Conservation (phyloP, 306 rosid genomes). For the Elaeagnus macrophylla region DNA sequence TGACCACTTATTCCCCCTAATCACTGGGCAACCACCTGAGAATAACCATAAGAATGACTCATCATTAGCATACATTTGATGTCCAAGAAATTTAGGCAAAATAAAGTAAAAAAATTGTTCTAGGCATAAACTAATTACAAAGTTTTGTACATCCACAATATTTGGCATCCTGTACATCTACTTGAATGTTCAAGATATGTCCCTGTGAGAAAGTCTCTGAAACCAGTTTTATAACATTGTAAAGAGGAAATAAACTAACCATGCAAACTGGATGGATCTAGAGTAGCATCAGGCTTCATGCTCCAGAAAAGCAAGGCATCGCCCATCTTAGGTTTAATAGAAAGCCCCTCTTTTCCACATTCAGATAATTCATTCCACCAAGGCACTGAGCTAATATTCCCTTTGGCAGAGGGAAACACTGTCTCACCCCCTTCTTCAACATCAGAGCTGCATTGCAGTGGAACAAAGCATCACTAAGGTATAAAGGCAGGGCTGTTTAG, state of each 20-base stretch:
- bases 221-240: conserved; percentile 3
- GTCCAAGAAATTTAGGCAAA: not conserved
- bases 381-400: conserved; percentile 81
- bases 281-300: conserved; percentile 89
- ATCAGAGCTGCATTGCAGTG: conserved; percentile 59
- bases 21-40: conserved; percentile 98
- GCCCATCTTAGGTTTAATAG: conserved; percentile 88
- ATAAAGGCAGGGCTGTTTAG: conserved; percentile 12
- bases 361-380: conserved; percentile 98
- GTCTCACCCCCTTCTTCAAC: conserved; percentile 99
- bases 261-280: conserved; percentile 93
- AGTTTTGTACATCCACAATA: too few relatives aligned
- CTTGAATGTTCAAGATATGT: conserved; percentile 7
- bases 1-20: conserved; percentile 96
- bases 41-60: conserved; percentile 6
- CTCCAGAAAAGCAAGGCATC: conserved; percentile 99
- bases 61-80: not conserved
- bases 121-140: too few relatives aligned
- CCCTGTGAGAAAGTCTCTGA: not conserved
- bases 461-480: conserved; percentile 13
- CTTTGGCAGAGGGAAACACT: conserved; percentile 93
- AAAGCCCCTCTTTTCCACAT: conserved; percentile 84
- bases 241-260: conserved; percentile 38
- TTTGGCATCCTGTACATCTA: too few relatives aligned
- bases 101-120: too few relatives aligned